Base-by-base conservation (phyloP, 441 rosid genomes). In the Eruca vesicaria region DNA sequence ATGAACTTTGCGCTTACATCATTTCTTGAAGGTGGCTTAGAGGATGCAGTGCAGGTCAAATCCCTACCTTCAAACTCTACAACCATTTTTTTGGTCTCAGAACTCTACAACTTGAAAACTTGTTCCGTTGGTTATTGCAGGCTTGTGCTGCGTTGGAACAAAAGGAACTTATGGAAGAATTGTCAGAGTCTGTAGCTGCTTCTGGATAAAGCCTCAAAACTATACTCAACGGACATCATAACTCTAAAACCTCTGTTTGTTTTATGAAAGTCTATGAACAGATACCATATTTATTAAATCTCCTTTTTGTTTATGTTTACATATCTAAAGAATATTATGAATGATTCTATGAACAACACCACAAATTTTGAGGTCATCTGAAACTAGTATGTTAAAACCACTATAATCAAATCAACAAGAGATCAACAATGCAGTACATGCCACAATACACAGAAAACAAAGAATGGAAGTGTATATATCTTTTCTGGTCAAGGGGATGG, bases 91-190 rank as follows among this genome's bases (percentile, higher is more conserved):
- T 29, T 29, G 32, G 32, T 29, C 32, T 29, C 32, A 29, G 32
- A 29, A 29, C 32, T 29, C 32, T 15, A 29, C 7, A 18, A 31
- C 10, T 11, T 9, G 21, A 66, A 66, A 26, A 69, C 20, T 60
- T 55, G n/a, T 9, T 45, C 16, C 57, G 7, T 21, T 67, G 66
- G 16, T 67, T 31, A 68, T 57, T 77, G 77, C 84, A 95, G 98
- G 84, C 93, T 68, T 95, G 95, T 85, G 65, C 83, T 69, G 75
- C 94, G 14, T 74, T 82, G 90, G 98, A 95, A 83, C 97, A 95
- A 85, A 84, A 85, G 89, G 97, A 95, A 75, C 88, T 90, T 23
- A 79, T 93, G 68, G 94, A 95, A 84, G 94, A 91, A 82, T 89
- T 95, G 58, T 95, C 96, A 0, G 86, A 81, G 63, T 95, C 97